phyloP scores from a whole-genome alignment of 2,329 filamentous ascomycete genomes.

The Trichoderma atrobrunneum region DNA sequence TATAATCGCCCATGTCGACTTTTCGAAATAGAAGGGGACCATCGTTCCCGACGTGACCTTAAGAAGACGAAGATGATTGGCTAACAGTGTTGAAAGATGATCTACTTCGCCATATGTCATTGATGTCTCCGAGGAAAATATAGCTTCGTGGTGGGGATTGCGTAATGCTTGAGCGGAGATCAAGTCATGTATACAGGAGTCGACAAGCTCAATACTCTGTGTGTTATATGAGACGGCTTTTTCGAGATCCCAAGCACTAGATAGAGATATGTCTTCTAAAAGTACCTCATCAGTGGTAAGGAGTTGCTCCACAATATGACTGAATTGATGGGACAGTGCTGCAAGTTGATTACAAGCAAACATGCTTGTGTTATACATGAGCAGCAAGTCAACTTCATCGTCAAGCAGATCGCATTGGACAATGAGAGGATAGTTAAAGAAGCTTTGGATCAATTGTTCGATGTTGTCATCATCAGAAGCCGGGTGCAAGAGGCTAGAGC shows the following conservation, averaged over 20 bases:
- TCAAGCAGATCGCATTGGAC: not conserved
- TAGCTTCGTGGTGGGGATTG: slow-evolving; percentile 9
- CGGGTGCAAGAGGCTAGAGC: not conserved
- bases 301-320: slow-evolving; percentile 1
- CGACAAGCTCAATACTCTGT: not conserved
- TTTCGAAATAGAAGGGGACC: slow-evolving; percentile 20
- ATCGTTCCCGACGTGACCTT: slow-evolving; percentile 28
- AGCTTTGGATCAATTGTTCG: not conserved
- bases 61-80: slow-evolving; percentile 4
- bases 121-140: slow-evolving; percentile 12
- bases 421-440: slow-evolving; percentile 9
- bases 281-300: not conserved
- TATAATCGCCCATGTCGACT: slow-evolving; percentile 24
- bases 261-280: not conserved
- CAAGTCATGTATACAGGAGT: not conserved
- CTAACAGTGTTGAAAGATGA: not conserved
- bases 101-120: slow-evolving; percentile 10
- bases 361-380: not conserved
- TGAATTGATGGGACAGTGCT: not conserved
- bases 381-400: not conserved
- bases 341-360: not conserved
- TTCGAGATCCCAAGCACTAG: slow-evolving; percentile 1
- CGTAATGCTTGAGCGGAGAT: not conserved
- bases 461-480: not conserved
- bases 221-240: not conserved